These are phyloP conservation scores for Pulveroboletus frians DNA, from an alignment of 768 basidiomycete genomes.

Conservation along the genomic window DNA sequence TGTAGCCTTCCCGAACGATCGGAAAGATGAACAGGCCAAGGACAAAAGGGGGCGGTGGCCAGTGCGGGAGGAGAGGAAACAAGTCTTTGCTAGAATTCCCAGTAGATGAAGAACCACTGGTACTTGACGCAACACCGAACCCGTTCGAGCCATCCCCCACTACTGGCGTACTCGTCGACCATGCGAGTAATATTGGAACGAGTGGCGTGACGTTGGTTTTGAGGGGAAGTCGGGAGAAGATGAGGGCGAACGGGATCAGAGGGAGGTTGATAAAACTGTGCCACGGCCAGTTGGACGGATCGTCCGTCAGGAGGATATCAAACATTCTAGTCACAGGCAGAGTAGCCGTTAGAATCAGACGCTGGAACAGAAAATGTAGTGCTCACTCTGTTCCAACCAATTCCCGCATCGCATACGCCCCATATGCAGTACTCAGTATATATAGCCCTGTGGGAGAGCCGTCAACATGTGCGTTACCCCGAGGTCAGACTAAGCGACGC, in stretches of 20 bases:
- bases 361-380: background rate
- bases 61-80: slow-evolving; percentile 33
- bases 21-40: slow-evolving; percentile 53
- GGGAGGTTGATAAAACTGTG: slow-evolving; percentile 73
- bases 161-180: slow-evolving; percentile 28
- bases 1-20: slow-evolving; percentile 42
- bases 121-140: background rate
- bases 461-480: background rate
- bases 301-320: slow-evolving; percentile 57
- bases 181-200: slow-evolving; percentile 24
- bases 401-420: slow-evolving; percentile 63
- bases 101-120: background rate
- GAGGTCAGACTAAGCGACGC: slow-evolving; percentile 20
- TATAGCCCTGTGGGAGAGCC: slow-evolving; percentile 37
- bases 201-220: slow-evolving; percentile 24
- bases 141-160: slow-evolving; percentile 1
- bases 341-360: too few relatives aligned
- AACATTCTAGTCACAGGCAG: slow-evolving; percentile 45
- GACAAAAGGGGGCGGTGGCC: slow-evolving; percentile 59
- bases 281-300: slow-evolving; percentile 71
- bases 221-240: slow-evolving; percentile 53
- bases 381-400: slow-evolving; percentile 66
- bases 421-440: slow-evolving; percentile 57
- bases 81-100: slow-evolving; percentile 8
- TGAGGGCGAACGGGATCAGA: slow-evolving; percentile 60